Conservation (phyloP, 2,329 filamentous ascomycete species). For the Colletotrichum cuscutae region DNA sequence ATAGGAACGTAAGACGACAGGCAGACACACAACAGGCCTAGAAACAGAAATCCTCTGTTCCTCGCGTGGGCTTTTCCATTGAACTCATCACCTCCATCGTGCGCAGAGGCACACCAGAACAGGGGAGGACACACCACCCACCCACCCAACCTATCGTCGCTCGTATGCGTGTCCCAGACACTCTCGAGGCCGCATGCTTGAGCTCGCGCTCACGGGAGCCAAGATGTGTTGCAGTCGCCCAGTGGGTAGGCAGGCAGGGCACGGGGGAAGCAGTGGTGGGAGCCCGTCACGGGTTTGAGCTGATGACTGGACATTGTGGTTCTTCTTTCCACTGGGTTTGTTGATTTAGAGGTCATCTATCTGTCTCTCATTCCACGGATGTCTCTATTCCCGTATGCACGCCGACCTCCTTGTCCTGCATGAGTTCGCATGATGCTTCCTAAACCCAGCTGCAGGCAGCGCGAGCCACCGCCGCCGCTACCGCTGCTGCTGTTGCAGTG, state of each 20-base stretch:
- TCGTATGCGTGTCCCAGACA: slow-evolving; percentile 30
- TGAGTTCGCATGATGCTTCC: neutral
- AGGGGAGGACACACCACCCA: neutral
- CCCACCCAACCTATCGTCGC: neutral
- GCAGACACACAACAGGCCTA: neutral
- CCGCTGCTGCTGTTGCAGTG: neutral
- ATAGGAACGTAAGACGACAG: neutral
- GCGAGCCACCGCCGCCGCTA: neutral
- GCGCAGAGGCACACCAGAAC: too few relatives aligned
- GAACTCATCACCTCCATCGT: neutral
- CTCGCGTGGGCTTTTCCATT: neutral
- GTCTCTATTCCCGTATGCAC: neutral
- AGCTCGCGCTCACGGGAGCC: slow-evolving; percentile 26
- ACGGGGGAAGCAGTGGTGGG: neutral
- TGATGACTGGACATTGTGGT: neutral
- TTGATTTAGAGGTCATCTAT: too few relatives aligned
- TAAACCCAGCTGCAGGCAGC: too few relatives aligned
- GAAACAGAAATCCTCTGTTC: neutral
- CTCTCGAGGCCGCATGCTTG: slow-evolving; percentile 23
- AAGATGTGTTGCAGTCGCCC: too few relatives aligned
- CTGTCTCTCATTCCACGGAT: neutral
- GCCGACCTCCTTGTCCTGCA: neutral
- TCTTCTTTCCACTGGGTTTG: neutral
- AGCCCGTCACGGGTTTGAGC: neutral
- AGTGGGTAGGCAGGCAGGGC: too few relatives aligned